A percentile compares a stretch with the other conserved stretches of the same genome.
Evolutionary conservation across 352 stramenopile genomes (phyloP).

Genomic region (Phytopythium sindhum): DNA sequence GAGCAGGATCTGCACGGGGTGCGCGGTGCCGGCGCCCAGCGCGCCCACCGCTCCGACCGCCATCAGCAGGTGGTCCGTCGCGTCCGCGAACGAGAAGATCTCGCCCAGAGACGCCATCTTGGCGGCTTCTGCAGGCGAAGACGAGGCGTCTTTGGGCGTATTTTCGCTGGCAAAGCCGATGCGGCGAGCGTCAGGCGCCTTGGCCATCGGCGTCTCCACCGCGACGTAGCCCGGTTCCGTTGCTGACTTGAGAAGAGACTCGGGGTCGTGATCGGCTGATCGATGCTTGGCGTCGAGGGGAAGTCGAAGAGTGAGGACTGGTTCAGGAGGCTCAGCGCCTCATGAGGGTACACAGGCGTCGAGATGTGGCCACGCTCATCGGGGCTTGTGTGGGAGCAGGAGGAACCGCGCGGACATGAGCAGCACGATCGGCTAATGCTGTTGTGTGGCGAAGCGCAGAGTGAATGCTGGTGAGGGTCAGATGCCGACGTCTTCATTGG

Average conservation of each 20-base stretch:
- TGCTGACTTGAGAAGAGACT: not conserved
- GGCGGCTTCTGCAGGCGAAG: constrained; percentile 9
- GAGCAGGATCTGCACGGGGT: constrained; percentile 70
- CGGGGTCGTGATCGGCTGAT: not conserved
- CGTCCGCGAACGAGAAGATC: constrained; percentile 59
- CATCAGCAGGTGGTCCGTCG: constrained; percentile 56
- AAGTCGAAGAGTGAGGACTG: not conserved
- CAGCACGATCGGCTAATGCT: too few species aligned
- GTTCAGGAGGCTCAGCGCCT: too few species aligned
- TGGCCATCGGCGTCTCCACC: constrained; percentile 8
- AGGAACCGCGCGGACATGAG: too few species aligned
- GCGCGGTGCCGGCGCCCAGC: constrained; percentile 36
- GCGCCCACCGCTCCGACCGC: constrained; percentile 37
- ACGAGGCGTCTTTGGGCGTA: too few species aligned
- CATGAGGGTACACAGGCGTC: too few species aligned
- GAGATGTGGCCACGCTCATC: too few species aligned
- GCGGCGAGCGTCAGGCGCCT: constrained; percentile 11
- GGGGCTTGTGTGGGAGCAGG: too few species aligned
- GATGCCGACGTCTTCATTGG: not conserved
- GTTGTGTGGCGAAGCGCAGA: not conserved
- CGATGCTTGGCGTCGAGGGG: not conserved
- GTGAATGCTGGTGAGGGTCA: not conserved
- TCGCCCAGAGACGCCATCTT: constrained; percentile 36
- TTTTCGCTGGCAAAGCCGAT: not conserved
- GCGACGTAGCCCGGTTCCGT: constrained; percentile 6